A percentile compares a stretch with the other conserved stretches of the same genome.
Conservation (phyloP, 1,139 yeast species). For the Pichia sp. region DNA sequence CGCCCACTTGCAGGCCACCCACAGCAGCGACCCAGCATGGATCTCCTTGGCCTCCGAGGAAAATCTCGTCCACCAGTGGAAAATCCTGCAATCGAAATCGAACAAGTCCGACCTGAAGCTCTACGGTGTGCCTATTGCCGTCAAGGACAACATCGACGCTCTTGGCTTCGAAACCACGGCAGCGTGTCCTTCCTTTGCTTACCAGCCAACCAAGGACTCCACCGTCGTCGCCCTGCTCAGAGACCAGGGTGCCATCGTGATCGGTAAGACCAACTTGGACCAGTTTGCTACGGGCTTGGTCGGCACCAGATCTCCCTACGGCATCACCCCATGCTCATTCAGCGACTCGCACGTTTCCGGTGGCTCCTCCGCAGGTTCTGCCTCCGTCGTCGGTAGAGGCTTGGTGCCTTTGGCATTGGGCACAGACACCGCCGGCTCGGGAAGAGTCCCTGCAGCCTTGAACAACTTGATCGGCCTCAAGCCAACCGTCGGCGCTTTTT, state of each 20-base stretch:
- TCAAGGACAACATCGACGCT: conserved; percentile 92
- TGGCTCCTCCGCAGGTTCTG: conserved; percentile 96
- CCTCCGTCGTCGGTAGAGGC: conserved; percentile 84
- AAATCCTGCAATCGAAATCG: conserved; percentile 58
- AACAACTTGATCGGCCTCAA: conserved; percentile 88
- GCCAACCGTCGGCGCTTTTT: conserved; percentile 84
- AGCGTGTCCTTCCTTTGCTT: conserved; percentile 83
- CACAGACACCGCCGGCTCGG: conserved; percentile 98
- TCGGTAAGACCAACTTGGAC: conserved; percentile 91
- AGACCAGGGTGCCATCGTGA: conserved; percentile 80
- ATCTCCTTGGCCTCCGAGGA: conserved; percentile 65
- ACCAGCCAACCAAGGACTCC: conserved; percentile 65
- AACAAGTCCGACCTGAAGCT: conserved; percentile 52
- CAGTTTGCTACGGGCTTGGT: conserved; percentile 97
- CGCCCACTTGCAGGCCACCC: conserved; percentile 44
- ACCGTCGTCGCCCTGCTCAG: conserved; percentile 66
- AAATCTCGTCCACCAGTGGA: conserved; percentile 72
- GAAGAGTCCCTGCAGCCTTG: conserved; percentile 95
- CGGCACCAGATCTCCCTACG: conserved; percentile 92
- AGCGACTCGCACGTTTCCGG: conserved; percentile 77
- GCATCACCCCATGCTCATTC: conserved; percentile 77
- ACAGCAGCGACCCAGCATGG: conserved; percentile 77
- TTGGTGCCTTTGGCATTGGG: conserved; percentile 85
- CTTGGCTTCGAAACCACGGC: conserved; percentile 83
- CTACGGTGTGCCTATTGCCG: conserved; percentile 92